Evolutionary conservation across 306 rosid species (phyloP), one percentile per base, ranked within the genome.

Genomic region (Datisca glomerata): DNA sequence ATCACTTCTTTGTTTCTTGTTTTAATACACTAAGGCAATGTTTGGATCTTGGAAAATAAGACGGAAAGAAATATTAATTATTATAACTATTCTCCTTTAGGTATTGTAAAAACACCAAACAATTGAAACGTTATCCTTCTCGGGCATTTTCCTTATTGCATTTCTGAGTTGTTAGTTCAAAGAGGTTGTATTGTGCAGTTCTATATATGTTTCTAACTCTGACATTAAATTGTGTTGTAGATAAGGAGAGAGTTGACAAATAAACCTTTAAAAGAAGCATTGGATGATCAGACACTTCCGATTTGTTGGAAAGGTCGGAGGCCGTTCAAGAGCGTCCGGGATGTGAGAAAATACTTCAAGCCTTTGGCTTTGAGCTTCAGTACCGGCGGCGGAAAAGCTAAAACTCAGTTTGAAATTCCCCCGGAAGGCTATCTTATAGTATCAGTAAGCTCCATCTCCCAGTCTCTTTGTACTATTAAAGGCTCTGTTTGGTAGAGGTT

Each of bases 331-430:
- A 82, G 75, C 63, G 7, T 79, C 33, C 38, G 62, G 36, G 94
- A 87, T 23, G 93, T 72, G 61, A 72, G 60, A 59, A 87, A 74
- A 58, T 74, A 87, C 74, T 83, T 87, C 93, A 87, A 83, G 83
- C 67, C 97, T 35, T 34, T 83, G 7, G 75, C 67, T 0, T 49
- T 87, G 43, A 56, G 67, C 54, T 87, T 87, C 57, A 9, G 32
- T 24, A 16, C n/a, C n/a, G n/a, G 21, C 39, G 67, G 70, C 14
- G 66, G 89, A 33, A 76, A 47, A 56, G 36, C 25, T 13, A 68
- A 55, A 49, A 45, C 85, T 22, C 69, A 69, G 59, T 76, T 71
- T 23, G 93, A 82, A 57, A 62, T 87, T 17, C 80, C 82, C 53
- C 86, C 80, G 14, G 97, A 87, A 59, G 77, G 72, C 35, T 87